Base-by-base conservation (phyloP, 1,284 basidiomycete genomes). In the Cerrena zonata region DNA sequence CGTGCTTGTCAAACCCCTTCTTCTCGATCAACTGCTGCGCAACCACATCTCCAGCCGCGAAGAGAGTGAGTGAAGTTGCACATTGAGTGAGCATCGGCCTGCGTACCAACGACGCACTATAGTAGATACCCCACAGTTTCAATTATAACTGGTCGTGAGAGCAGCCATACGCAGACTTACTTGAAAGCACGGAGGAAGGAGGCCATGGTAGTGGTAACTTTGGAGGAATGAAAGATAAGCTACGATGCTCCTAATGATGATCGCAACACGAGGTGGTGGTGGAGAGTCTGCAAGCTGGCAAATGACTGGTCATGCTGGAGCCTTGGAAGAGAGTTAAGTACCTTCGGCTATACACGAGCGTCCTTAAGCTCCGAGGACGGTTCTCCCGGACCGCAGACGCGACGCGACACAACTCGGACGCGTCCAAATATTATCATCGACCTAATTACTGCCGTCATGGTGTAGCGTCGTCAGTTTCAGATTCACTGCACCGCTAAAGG, bases 21-120 rank as follows among this genome's bases (percentile, higher is more conserved):
- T 71, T 72, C 62, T 93, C 91, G 24, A 93, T 79, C 0, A 73
- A 82, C 63, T 93, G 86, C 66, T 93, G 91, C 0, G 91, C 89
- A 34, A 93, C 76, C 1, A 89, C 60, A 62, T 94, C 91, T n/a
- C 89, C 91, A 7, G 80, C 70, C 41, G 84, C 82, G 58, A 90
- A 91, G 15, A 91, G 69, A 40, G 83, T 62, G 1, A 78, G 82
- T 1, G 86, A 84, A 0, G 87, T 87, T 1, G 68, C 67, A 53
- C 80, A 85, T 58, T 87, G 84, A 3, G 80, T 69, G 15, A 79
- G 47, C 70, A 86, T 72, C 0, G 87, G 87, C n/a, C 79, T 72
- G 19, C 80, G 77, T 46, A 84, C 67, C 30, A 89, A 72, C 13
- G 77, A 69, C 0, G 80, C 69, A 62, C 86, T 89, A 64, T 4